Base-by-base conservation (phyloP, 352 stramenopile species). In the Globisporangium viniferum region DNA sequence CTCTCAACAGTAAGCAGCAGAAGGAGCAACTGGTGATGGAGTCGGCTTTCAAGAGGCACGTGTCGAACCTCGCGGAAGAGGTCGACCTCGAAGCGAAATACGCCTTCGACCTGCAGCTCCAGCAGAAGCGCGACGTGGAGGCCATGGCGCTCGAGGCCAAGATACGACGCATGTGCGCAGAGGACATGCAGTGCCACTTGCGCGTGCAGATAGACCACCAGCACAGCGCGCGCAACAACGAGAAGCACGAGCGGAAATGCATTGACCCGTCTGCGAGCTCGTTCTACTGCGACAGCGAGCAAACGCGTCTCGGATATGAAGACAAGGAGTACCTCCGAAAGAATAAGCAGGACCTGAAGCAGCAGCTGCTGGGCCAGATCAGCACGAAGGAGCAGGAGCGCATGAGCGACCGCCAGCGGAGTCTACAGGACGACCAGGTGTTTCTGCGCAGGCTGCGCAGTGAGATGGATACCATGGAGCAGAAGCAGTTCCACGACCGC, bases 61-160 rank as follows among this genome's bases (percentile, higher is more conserved):
- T 91, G 24, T 74, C 73, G 9, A 72, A 74, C 12, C 64, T 90
- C 5, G 77, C 79, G 8, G 72, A 73, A 5, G 79, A 91, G 9
- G 83, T 91, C 18, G 76, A 85, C 35, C 67, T 77, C 14, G 83
- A 91, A 64, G 83, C 69, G 20, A 82, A 80, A 65, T 85, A 91
- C 59, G 81, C 81, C 27, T 77, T 81, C 15, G 79, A 89, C 64
- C 51, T 68, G 59, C 78, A 86, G 57, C 70, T 81, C 35, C 81
- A 90, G 66, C 83, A 91, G 63, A 71, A 66, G 22, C 79, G 81
- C 18, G 83, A 91, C 62, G 49, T 90, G 24, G 81, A 89, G 10
- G 77, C 73, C 4, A 70, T 90, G 46, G 78, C 78, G 18, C 62
- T 85, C 1, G 81, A 91, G 53, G 71, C 71, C 27, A 79, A 75